Conservation (phyloP, 345 rosid species). For the Zanthoxylum bungeanum region DNA sequence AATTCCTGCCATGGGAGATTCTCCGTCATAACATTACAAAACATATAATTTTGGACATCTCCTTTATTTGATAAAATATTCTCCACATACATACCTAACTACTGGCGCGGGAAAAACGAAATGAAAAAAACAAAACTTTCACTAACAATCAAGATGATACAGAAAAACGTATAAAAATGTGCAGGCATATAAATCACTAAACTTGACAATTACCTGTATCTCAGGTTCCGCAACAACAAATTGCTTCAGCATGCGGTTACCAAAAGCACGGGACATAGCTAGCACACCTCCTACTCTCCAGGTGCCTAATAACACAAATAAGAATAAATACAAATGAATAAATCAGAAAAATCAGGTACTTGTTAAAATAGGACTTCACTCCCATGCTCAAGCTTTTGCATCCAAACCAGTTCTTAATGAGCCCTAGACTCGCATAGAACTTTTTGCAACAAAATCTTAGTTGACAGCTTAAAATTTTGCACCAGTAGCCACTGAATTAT, state of each 20-base stretch:
- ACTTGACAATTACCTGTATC: constrained; percentile 65
- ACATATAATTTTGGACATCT: not conserved
- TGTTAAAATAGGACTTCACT: not conserved
- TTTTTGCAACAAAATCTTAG: not conserved
- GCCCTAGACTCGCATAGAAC: not conserved
- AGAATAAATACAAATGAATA: not conserved
- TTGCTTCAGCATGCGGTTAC: constrained; percentile 98
- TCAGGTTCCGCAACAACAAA: constrained; percentile 98
- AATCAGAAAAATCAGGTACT: not conserved
- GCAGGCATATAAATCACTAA: not conserved
- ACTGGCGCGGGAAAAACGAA: too few relatives aligned
- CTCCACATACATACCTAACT: not conserved
- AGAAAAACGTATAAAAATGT: not conserved
- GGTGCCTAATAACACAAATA: constrained; percentile 56
- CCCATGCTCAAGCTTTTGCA: not conserved
- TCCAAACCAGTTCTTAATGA: not conserved
- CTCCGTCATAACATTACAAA: not conserved
- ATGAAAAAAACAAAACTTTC: not conserved
- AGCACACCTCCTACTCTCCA: constrained; percentile 99
- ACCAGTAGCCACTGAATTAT: not conserved
- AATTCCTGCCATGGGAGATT: not conserved
- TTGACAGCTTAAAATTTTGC: not conserved
- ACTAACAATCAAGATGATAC: not conserved
- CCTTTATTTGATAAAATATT: not conserved
- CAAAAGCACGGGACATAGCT: constrained; percentile 99